These are phyloP conservation scores for Picochlorum sp. DNA, from an alignment of 139 green algal species.

Conservation along the genomic window DNA sequence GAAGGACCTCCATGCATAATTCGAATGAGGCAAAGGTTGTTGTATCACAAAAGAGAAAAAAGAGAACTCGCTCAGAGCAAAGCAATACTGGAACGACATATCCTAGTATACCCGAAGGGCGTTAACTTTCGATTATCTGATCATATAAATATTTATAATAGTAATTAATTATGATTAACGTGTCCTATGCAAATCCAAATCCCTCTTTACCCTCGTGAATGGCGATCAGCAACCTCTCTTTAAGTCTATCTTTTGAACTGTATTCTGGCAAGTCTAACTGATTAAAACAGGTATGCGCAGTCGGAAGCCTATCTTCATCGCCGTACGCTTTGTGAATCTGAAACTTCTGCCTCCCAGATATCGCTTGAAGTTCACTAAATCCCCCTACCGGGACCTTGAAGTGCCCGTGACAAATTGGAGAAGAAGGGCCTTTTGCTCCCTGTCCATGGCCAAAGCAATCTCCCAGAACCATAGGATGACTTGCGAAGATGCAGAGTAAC, in stretches of 20 bases:
- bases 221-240: slow-evolving; percentile 78
- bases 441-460: slow-evolving; percentile 74
- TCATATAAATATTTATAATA: not conserved
- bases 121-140: too few relatives aligned
- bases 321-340: slow-evolving; percentile 68
- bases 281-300: slow-evolving; percentile 94
- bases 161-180: not conserved
- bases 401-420: slow-evolving; percentile 68
- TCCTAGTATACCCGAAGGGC: too few relatives aligned
- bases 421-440: slow-evolving; percentile 82
- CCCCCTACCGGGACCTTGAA: slow-evolving; percentile 89
- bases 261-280: slow-evolving; percentile 94
- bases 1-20: too few relatives aligned
- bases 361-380: slow-evolving; percentile 87
- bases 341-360: slow-evolving; percentile 91
- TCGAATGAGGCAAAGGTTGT: too few relatives aligned
- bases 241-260: slow-evolving; percentile 80
- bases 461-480: slow-evolving; percentile 96
- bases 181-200: slow-evolving; percentile 85
- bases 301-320: slow-evolving; percentile 54
- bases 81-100: too few relatives aligned
- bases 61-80: too few relatives aligned
- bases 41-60: too few relatives aligned
- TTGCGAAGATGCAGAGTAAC: slow-evolving; percentile 59
- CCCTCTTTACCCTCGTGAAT: slow-evolving; percentile 79